A percentile compares a stretch with the other conserved stretches of the same genome.
Evolutionary conservation across 2,329 filamentous ascomycete species (phyloP).

Genomic region (Hymenoscyphus scutula): DNA sequence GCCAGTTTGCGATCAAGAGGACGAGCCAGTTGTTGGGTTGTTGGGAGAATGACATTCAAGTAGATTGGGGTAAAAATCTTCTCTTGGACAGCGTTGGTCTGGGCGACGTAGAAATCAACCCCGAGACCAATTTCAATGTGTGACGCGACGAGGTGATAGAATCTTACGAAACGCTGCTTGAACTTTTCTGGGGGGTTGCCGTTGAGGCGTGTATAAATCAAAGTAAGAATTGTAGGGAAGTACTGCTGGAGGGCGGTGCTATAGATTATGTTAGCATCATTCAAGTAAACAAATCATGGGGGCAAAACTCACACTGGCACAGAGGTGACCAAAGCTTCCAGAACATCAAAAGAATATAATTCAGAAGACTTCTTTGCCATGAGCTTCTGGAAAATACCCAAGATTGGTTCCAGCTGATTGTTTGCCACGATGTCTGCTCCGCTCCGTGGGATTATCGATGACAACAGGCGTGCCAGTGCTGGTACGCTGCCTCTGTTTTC

Average conservation of each 20-base stretch:
- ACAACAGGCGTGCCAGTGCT: slow-evolving; percentile 79
- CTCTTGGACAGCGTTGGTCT: slow-evolving; percentile 78
- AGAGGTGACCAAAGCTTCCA: slow-evolving; percentile 74
- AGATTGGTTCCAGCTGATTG: slow-evolving; percentile 79
- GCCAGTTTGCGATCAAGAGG: slow-evolving; percentile 91
- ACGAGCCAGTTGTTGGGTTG: slow-evolving; percentile 82
- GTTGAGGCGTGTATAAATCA: slow-evolving; percentile 71
- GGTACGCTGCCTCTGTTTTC: slow-evolving; percentile 91
- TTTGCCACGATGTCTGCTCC: slow-evolving; percentile 69
- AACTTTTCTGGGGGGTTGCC: slow-evolving; percentile 71
- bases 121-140: slow-evolving; percentile 70
- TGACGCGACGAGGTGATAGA: slow-evolving; percentile 93
- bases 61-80: slow-evolving; percentile 84
- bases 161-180: slow-evolving; percentile 82
- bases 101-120: slow-evolving; percentile 84
- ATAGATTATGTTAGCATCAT: slow-evolving; percentile 29
- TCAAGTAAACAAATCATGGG: slow-evolving; percentile 4
- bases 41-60: slow-evolving; percentile 78
- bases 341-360: slow-evolving; percentile 80
- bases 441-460: slow-evolving; percentile 78
- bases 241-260: slow-evolving; percentile 60
- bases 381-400: slow-evolving; percentile 96
- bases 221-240: slow-evolving; percentile 63
- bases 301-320: slow-evolving; percentile 62
- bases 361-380: slow-evolving; percentile 68